Evolutionary conservation across 2,329 filamentous ascomycete genomes (phyloP).

Genomic region (Aureobasidium subglaciale): DNA sequence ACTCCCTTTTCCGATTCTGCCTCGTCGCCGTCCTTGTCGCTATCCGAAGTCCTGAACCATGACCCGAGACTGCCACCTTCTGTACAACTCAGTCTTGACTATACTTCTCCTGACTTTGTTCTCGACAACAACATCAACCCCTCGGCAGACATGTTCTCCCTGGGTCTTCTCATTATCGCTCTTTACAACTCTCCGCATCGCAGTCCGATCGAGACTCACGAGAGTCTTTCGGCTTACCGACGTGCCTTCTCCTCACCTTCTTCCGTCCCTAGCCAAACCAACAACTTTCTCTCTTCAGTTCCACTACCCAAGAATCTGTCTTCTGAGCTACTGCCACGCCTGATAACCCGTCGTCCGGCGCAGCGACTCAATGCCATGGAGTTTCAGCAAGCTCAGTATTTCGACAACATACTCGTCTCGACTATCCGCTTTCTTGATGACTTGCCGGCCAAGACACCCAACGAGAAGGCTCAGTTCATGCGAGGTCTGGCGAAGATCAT

Average conservation of each 20-base stretch:
- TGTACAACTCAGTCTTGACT: constrained; percentile 89
- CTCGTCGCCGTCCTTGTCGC: constrained; percentile 58
- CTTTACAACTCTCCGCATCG: constrained; percentile 91
- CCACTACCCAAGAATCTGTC: constrained; percentile 73
- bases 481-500: constrained; percentile 80
- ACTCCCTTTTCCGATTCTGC: constrained; percentile 66
- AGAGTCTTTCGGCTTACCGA: constrained; percentile 78
- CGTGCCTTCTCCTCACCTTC: constrained; percentile 72
- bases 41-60: constrained; percentile 77
- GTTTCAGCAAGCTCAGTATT: constrained; percentile 92
- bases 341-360: constrained; percentile 81
- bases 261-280: constrained; percentile 67
- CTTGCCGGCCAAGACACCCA: constrained; percentile 83
- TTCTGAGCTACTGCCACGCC: constrained; percentile 67
- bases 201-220: constrained; percentile 77
- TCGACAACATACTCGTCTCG: constrained; percentile 93
- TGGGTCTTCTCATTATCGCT: constrained; percentile 80
- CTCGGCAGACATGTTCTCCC: constrained; percentile 85
- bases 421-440: constrained; percentile 92
- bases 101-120: constrained; percentile 88
- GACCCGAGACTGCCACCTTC: constrained; percentile 73
- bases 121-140: constrained; percentile 81
- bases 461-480: constrained; percentile 88
- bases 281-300: constrained; percentile 76
- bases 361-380: constrained; percentile 81